These are phyloP conservation scores for Aspergillus brunneoviolaceus DNA, from an alignment of 2,329 filamentous ascomycete genomes.

Conservation along the genomic window DNA sequence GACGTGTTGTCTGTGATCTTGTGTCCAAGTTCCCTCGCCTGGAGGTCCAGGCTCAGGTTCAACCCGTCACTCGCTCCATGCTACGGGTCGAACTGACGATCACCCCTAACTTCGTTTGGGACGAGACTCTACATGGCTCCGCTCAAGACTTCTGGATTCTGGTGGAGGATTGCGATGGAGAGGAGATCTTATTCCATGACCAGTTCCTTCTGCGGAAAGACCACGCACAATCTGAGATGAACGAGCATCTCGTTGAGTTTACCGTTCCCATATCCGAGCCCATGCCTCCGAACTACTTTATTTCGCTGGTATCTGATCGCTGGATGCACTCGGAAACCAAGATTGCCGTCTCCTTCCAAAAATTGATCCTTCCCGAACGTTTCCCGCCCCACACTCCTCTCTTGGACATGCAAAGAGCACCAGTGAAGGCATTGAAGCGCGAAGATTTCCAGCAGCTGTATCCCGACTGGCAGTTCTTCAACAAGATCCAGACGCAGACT, in stretches of 20 bases:
- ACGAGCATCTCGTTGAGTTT: slow-evolving; percentile 93
- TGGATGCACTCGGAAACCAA: slow-evolving; percentile 99
- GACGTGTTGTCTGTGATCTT: slow-evolving; percentile 77
- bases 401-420: slow-evolving; percentile 86
- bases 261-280: slow-evolving; percentile 96
- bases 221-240: slow-evolving; percentile 79
- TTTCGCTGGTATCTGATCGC: slow-evolving; percentile 87
- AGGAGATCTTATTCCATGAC: slow-evolving; percentile 93
- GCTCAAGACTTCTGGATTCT: slow-evolving; percentile 96
- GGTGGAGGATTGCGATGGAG: slow-evolving; percentile 95
- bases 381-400: slow-evolving; percentile 93
- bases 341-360: slow-evolving; percentile 89
- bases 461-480: slow-evolving; percentile 82
- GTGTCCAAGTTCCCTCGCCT: slow-evolving; percentile 91
- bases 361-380: slow-evolving; percentile 88
- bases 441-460: slow-evolving; percentile 81
- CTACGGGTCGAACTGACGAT: slow-evolving; percentile 86
- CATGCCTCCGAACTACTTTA: slow-evolving; percentile 98
- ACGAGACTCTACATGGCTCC: slow-evolving; percentile 79
- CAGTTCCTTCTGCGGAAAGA: slow-evolving; percentile 89
- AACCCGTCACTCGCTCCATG: slow-evolving; percentile 92
- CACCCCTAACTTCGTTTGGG: slow-evolving; percentile 94
- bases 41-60: slow-evolving; percentile 88
- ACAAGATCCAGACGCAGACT: slow-evolving; percentile 94
- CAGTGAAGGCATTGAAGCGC: slow-evolving; percentile 82